These are phyloP conservation scores for Naganishia kalamii DNA, from an alignment of 768 basidiomycete species.

Conservation along the genomic window DNA sequence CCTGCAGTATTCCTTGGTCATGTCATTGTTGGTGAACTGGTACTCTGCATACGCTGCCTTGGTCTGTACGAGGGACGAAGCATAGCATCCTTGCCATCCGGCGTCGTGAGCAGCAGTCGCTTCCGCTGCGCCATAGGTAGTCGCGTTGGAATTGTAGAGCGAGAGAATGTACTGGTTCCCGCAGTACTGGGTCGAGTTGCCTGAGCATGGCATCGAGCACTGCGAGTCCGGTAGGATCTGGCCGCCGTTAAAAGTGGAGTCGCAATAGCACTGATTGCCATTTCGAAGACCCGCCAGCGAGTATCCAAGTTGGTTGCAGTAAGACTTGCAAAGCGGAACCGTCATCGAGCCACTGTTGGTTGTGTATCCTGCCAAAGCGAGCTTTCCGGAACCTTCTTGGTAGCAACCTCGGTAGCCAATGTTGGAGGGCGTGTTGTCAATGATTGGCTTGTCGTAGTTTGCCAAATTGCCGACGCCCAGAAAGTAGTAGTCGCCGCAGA, in stretches of 20 bases:
- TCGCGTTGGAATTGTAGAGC: slow-evolving; percentile 25
- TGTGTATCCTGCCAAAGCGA: background rate
- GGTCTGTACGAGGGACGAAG: slow-evolving; percentile 8
- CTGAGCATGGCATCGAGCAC: slow-evolving; percentile 31
- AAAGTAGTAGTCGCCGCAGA: slow-evolving; percentile 30
- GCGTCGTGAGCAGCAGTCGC: slow-evolving; percentile 2
- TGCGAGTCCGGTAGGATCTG: slow-evolving; percentile 19
- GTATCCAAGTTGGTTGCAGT: slow-evolving; percentile 22
- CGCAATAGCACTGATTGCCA: slow-evolving; percentile 27
- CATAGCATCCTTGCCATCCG: slow-evolving; percentile 26
- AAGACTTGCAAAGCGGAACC: slow-evolving; percentile 12
- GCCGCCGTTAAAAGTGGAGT: slow-evolving; percentile 17
- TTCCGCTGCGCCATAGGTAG: slow-evolving; percentile 1
- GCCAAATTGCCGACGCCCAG: slow-evolving; percentile 33
- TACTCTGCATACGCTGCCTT: slow-evolving; percentile 10
- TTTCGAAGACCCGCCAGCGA: slow-evolving; percentile 23
- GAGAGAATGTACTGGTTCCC: slow-evolving; percentile 24
- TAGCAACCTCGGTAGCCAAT: slow-evolving; percentile 32
- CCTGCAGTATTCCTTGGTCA: slow-evolving; percentile 29
- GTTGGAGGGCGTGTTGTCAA: slow-evolving; percentile 21
- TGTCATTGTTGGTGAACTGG: slow-evolving; percentile 15
- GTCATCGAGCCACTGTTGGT: slow-evolving; percentile 2
- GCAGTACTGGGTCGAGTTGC: slow-evolving; percentile 29
- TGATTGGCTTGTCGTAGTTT: slow-evolving; percentile 10
- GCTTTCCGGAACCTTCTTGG: slow-evolving; percentile 21